A percentile compares a stretch with the other conserved stretches of the same genome.
phyloP scores from a whole-genome alignment of 2,329 filamentous ascomycete genomes.

The Sporothrix dimorphospora region DNA sequence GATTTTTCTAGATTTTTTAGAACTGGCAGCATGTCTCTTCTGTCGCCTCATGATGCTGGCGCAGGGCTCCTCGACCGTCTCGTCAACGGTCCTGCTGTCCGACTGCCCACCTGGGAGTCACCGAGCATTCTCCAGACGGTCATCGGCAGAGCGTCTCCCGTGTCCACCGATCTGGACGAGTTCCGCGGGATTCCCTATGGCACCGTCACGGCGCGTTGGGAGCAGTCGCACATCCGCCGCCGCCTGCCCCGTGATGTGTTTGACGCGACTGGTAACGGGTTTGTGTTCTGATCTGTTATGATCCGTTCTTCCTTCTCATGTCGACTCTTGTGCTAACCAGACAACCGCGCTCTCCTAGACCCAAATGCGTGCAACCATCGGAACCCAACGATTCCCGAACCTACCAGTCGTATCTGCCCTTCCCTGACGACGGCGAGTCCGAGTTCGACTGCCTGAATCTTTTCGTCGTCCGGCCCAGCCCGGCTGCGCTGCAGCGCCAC shows the following conservation, averaged over 20 bases:
- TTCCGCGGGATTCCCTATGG: slow-evolving; percentile 28
- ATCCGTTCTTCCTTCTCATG: not conserved
- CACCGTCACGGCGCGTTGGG: slow-evolving; percentile 18
- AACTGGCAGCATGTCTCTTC: not conserved
- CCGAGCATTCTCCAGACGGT: slow-evolving; percentile 14
- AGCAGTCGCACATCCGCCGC: slow-evolving; percentile 23
- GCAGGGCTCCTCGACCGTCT: not conserved
- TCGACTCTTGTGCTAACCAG: no score
- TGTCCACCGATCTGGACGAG: slow-evolving; percentile 26
- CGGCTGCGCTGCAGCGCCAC: not conserved
- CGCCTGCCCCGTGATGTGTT: slow-evolving; percentile 25
- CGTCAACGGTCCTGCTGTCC: not conserved
- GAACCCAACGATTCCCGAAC: slow-evolving; percentile 3
- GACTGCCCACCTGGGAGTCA: not conserved
- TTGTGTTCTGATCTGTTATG: not conserved
- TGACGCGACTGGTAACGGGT: slow-evolving; percentile 29
- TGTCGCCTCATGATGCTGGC: not conserved
- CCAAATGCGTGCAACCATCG: slow-evolving; percentile 25
- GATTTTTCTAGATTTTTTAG: no score
- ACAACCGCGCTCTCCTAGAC: not conserved
- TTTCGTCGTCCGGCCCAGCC: slow-evolving; percentile 23
- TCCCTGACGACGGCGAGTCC: slow-evolving; percentile 21
- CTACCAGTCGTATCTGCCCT: slow-evolving; percentile 26
- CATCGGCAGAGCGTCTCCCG: slow-evolving; percentile 9
- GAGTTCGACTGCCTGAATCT: slow-evolving; percentile 28